Conservation (phyloP, 208 protist species). For the Leishmania lainsoni region DNA sequence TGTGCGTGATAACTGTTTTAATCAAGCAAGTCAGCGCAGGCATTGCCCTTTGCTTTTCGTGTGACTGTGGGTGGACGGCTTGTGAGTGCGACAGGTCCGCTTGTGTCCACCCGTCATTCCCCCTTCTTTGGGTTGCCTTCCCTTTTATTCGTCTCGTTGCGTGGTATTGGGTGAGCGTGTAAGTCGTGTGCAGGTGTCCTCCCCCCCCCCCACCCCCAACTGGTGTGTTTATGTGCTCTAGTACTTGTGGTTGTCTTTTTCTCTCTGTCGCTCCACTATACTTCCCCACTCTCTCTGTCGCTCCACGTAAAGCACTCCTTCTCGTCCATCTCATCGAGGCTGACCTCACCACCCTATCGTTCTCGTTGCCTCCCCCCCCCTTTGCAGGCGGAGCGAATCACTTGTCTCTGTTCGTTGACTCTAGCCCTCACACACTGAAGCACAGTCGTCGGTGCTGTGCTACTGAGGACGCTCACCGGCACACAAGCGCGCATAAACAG, state of each 20-base stretch:
- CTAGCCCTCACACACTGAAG: neutral
- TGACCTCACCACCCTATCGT: neutral
- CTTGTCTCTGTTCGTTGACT: neutral
- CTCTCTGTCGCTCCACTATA: neutral
- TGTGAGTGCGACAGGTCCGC: neutral
- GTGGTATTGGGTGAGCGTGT: slow-evolving; percentile 1
- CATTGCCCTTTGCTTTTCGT: neutral
- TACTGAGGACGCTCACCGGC: neutral
- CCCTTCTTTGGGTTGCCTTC: neutral
- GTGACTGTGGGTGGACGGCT: slow-evolving; percentile 1
- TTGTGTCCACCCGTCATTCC: neutral
- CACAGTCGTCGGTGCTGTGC: neutral
- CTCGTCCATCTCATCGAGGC: no score
- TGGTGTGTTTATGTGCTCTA: no score
- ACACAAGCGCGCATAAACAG: neutral
- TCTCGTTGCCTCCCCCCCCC: neutral
- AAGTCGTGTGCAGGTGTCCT: neutral
- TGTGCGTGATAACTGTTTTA: neutral
- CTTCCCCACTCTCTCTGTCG: neutral
- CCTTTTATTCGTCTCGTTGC: slow-evolving; percentile 7
- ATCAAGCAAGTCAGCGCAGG: neutral
- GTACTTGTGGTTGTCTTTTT: neutral
- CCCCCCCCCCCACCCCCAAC: neutral
- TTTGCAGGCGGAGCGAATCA: neutral
- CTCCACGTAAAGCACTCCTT: neutral